A percentile compares a stretch with the other conserved stretches of the same genome.
These are phyloP conservation scores for Paraphysoderma sedebokerense DNA, from an alignment of 371 early-diverging fungal species.

Conservation along the genomic window DNA sequence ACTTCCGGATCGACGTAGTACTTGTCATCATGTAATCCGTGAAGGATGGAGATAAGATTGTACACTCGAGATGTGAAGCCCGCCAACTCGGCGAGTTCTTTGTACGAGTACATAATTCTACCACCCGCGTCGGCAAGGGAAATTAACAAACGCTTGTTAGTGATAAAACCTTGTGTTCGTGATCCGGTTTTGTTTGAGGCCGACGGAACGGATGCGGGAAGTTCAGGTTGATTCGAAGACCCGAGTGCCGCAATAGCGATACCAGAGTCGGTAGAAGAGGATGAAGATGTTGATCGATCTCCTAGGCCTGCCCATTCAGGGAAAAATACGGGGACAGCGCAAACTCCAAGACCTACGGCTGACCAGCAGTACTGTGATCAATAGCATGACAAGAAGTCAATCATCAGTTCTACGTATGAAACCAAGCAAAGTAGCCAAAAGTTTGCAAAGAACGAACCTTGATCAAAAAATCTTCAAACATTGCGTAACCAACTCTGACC, in stretches of 20 bases:
- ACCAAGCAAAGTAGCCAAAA: no score
- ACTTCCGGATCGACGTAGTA: no score
- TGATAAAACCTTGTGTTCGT: slow-evolving; percentile 72
- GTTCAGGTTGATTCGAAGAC: no score
- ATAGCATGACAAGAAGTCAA: no score
- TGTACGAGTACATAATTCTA: slow-evolving; percentile 77
- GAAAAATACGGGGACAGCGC: slow-evolving; percentile 68
- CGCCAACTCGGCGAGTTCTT: slow-evolving; percentile 67
- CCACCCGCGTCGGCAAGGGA: slow-evolving; percentile 79
- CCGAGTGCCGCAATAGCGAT: no score
- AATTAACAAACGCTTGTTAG: slow-evolving; percentile 69
- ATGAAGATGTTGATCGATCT: neutral
- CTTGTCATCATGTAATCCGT: slow-evolving; percentile 36
- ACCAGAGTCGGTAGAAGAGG: no score
- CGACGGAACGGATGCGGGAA: neutral
- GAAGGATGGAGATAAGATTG: slow-evolving; percentile 46
- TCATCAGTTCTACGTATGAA: no score
- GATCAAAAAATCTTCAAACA: slow-evolving; percentile 83
- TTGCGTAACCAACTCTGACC: slow-evolving; percentile 61
- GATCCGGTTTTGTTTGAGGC: slow-evolving; percentile 12
- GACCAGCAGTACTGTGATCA: slow-evolving; percentile 59
- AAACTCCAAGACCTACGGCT: slow-evolving; percentile 46
- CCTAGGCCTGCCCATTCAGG: slow-evolving; percentile 23
- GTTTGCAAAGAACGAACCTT: no score
- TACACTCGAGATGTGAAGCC: slow-evolving; percentile 73